A percentile compares a stretch with the other conserved stretches of the same genome.
Conservation (phyloP, 306 rosid species). For the Cicer cuneatum region DNA sequence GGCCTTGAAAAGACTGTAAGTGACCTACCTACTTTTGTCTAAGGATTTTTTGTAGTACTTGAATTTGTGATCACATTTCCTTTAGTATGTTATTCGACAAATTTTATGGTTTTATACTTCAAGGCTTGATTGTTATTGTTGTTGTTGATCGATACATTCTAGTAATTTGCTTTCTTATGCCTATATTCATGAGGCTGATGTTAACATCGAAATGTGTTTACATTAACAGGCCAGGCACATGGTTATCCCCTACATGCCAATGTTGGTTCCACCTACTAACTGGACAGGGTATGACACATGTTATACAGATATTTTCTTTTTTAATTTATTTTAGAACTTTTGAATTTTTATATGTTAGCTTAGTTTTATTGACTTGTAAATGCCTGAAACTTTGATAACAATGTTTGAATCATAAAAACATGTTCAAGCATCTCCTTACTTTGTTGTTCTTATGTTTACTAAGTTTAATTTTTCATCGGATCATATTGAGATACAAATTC, state of each 20-base stretch:
- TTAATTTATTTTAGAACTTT: constrained; percentile 6
- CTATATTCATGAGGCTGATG: constrained; percentile 37
- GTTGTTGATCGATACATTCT: not conserved
- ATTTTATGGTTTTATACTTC: constrained; percentile 26
- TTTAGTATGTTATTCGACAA: constrained; percentile 24
- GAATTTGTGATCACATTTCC: constrained; percentile 18
- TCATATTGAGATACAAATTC: constrained; percentile 15
- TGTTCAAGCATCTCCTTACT: constrained; percentile 10
- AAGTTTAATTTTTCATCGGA: constrained; percentile 12
- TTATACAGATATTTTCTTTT: not conserved
- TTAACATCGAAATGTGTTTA: constrained; percentile 39
- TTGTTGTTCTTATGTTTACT: constrained; percentile 24
- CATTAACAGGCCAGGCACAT: constrained; percentile 88
- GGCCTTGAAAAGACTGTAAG: constrained; percentile 93
- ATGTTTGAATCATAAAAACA: constrained; percentile 13
- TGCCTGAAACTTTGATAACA: not conserved
- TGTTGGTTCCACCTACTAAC: constrained; percentile 87
- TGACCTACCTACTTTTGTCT: constrained; percentile 39
- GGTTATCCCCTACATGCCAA: constrained; percentile 98
- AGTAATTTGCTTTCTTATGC: constrained; percentile 27
- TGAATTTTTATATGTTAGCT: not conserved
- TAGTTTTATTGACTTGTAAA: constrained; percentile 22
- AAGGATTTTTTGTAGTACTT: constrained; percentile 12
- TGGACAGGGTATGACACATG: constrained; percentile 79
- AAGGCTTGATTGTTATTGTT: constrained; percentile 22